Percentiles rank a stretch among this genome's conserved stretches.
Evolutionary conservation across 257 asterid genomes (phyloP).

Genomic region (Rhazya stricta): DNA sequence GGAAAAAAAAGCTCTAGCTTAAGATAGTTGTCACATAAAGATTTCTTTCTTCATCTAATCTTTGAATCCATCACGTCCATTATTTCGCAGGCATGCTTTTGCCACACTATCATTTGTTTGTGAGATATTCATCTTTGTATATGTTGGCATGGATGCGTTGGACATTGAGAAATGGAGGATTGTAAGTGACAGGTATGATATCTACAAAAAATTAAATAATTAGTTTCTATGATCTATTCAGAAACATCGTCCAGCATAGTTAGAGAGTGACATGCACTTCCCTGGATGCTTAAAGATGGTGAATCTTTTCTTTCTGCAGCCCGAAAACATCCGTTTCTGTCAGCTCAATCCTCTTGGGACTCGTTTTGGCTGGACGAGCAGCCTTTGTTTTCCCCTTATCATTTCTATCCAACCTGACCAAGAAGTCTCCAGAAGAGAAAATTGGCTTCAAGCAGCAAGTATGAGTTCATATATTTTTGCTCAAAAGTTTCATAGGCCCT

Average conservation of each 20-base stretch:
- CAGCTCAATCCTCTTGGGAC: slow-evolving; percentile 82
- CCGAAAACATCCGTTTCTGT: slow-evolving; percentile 59
- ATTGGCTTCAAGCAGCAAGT: slow-evolving; percentile 77
- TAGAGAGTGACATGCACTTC: slow-evolving; percentile 1
- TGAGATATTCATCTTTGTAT: slow-evolving; percentile 88
- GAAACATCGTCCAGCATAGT: neutral
- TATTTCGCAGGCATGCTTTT: slow-evolving; percentile 73
- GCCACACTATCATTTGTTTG: slow-evolving; percentile 91
- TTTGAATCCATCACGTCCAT: slow-evolving; percentile 19
- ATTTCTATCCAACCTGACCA: slow-evolving; percentile 74
- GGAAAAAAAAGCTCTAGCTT: neutral
- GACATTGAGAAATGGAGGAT: slow-evolving; percentile 94
- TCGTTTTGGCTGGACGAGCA: slow-evolving; percentile 85
- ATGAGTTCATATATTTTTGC: slow-evolving; percentile 22
- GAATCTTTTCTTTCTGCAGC: slow-evolving; percentile 34
- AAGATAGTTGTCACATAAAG: neutral
- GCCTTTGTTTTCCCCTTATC: slow-evolving; percentile 95
- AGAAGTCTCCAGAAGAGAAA: slow-evolving; percentile 57
- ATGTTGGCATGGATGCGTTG: slow-evolving; percentile 97
- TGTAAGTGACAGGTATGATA: slow-evolving; percentile 67
- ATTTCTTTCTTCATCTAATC: neutral
- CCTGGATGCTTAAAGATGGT: neutral
- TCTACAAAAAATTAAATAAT: slow-evolving; percentile 5
- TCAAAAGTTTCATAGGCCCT: neutral
- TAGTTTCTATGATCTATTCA: neutral